Percentiles rank a stretch among this genome's conserved stretches.
Evolutionary conservation across 1,284 basidiomycete genomes (phyloP).

Genomic region (Ustilago crameri): DNA sequence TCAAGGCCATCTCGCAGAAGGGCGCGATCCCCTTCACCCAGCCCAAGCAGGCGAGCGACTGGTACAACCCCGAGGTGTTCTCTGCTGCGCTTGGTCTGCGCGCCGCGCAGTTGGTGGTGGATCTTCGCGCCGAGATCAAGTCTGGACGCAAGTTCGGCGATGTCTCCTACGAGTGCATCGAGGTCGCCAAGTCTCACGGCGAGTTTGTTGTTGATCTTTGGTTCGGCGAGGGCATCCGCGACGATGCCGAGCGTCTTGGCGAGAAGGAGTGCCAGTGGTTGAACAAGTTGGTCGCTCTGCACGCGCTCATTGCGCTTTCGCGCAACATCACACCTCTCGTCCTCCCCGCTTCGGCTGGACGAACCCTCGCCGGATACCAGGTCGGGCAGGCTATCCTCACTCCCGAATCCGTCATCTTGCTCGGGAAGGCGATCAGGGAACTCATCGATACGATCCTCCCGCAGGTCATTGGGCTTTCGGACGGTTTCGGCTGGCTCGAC

Average conservation of each 20-base stretch:
- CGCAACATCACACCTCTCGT: slow-evolving; percentile 70
- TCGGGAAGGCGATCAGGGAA: slow-evolving; percentile 74
- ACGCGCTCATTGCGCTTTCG: slow-evolving; percentile 51
- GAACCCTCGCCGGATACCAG: slow-evolving; percentile 74
- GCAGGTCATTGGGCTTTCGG: slow-evolving; percentile 77
- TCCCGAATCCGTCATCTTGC: slow-evolving; percentile 71
- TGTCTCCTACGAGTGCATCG: slow-evolving; percentile 59
- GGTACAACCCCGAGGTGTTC: slow-evolving; percentile 51
- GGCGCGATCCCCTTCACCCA: slow-evolving; percentile 44
- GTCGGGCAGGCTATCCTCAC: slow-evolving; percentile 70
- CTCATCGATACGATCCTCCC: slow-evolving; percentile 74
- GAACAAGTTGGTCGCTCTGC: slow-evolving; percentile 53
- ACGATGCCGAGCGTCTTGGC: slow-evolving; percentile 45
- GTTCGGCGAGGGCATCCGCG: slow-evolving; percentile 57
- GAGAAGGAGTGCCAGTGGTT: slow-evolving; percentile 44
- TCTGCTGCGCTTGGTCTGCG: slow-evolving; percentile 56
- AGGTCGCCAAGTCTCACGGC: slow-evolving; percentile 58
- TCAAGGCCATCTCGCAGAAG: slow-evolving; percentile 44
- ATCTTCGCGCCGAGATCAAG: slow-evolving; percentile 56
- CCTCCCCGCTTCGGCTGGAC: slow-evolving; percentile 73
- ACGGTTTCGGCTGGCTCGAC: slow-evolving; percentile 80
- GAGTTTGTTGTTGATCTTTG: slow-evolving; percentile 62
- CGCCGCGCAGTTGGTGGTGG: slow-evolving; percentile 55
- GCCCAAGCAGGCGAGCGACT: slow-evolving; percentile 46
- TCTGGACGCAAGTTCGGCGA: slow-evolving; percentile 52